Conservation (phyloP, 768 basidiomycete species). For the Hirschioporus abietinus region DNA sequence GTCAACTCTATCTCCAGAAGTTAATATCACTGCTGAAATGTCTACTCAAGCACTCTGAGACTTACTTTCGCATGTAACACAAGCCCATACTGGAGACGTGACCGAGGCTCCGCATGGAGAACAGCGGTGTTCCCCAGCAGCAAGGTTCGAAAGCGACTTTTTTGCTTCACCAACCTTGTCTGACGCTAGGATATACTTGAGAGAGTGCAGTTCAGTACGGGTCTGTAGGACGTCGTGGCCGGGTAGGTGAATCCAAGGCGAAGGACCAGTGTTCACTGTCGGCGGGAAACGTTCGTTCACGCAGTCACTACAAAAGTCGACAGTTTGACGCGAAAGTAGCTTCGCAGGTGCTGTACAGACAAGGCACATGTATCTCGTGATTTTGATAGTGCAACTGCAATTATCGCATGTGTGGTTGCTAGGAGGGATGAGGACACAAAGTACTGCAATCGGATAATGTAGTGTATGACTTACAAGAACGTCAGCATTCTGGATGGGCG, state of each 20-base stretch:
- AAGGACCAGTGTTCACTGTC: no score
- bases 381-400: neutral
- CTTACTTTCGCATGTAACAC: neutral
- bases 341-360: neutral
- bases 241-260: neutral
- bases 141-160: neutral
- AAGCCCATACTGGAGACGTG: neutral
- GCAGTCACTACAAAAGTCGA: neutral
- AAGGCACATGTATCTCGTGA: neutral
- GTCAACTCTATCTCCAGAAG: no score
- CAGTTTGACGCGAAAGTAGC: neutral
- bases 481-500: neutral
- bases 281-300: neutral
- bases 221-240: neutral
- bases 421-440: neutral
- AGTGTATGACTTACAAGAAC: neutral
- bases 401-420: neutral
- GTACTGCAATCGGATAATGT: neutral
- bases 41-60: no score
- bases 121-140: neutral
- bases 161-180: neutral
- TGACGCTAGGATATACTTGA: neutral
- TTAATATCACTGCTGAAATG: no score
- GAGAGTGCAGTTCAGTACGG: neutral
- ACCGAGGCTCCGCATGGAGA: neutral